Base-by-base conservation (phyloP, 2,329 filamentous ascomycete species). In the Talaromyces amestolkiae region DNA sequence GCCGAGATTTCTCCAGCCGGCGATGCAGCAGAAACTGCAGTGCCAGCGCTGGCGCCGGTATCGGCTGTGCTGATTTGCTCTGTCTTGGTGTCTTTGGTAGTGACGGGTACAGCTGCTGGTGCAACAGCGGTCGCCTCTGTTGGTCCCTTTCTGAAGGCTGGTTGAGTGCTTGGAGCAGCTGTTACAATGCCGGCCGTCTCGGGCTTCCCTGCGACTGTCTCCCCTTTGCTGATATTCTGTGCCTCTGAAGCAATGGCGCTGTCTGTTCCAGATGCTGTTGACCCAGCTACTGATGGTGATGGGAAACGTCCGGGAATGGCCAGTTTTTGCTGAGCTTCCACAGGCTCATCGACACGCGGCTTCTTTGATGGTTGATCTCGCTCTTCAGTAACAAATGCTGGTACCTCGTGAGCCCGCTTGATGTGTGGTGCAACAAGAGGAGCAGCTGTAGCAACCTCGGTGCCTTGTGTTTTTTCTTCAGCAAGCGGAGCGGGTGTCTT, bases 401-500 rank as follows among this genome's bases (percentile, higher is more conserved):
- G 72, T 59, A 69, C 75, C 69, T 78, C 76, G 60, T 77, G 75
- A n/a, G 76, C 74, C 27, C 76, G 75, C 72, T 78, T 78, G 39
- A 66, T 54, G 47, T 77, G 74, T 10, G 68, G 19, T 11, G 49
- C 61, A 11, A 53, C 60, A 17, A 56, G 43, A 58, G 64, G 58
- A 66, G 41, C 53, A 69, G 69, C 45, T 62, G 69, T 19, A 67
- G 43, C 13, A 61, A 64, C 13, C 63, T 43, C 67, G 22, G 67
- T 51, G 7, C 41, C 68, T 8, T 68, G 63, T 6, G 47, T 1
- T 56, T 27, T 37, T 22, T 43, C 43, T 39, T 19, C 51, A 9
- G 31, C 41, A 41, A 35, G 62, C 17, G 51, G 58, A n/a, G 41
- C 19, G 4, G 17, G 33, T 17, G 39, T 41, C 3, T 58, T 43